Conservation (phyloP, 2,329 filamentous ascomycete genomes). For the Plectosphaerella sp. region DNA sequence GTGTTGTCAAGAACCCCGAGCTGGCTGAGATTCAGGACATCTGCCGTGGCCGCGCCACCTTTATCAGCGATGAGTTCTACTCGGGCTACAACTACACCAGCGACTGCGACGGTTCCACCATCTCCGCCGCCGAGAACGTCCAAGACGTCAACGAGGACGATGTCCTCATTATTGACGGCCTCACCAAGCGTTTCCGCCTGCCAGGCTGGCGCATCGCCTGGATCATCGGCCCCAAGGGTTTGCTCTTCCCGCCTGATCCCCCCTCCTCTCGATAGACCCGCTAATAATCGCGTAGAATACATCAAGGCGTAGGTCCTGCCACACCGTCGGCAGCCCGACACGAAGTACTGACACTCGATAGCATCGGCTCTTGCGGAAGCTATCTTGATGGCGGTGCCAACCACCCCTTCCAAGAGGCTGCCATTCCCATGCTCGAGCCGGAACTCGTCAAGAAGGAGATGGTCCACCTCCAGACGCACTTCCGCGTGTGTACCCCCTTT, state of each 20-base stretch:
- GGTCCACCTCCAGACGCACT: conserved; percentile 83
- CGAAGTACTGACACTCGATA: conserved; percentile 14
- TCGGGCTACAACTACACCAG: conserved; percentile 93
- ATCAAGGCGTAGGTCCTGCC: conserved; percentile 63
- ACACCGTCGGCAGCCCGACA: not conserved
- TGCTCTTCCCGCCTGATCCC: conserved; percentile 8
- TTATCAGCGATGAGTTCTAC: conserved; percentile 98
- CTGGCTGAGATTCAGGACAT: conserved; percentile 89
- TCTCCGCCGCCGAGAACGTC: conserved; percentile 85
- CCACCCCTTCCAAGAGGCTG: conserved; percentile 92
- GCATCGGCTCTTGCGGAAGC: conserved; percentile 82
- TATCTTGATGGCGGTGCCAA: conserved; percentile 95
- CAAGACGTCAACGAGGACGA: conserved; percentile 86
- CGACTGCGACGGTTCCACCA: conserved; percentile 83
- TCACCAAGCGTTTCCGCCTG: conserved; percentile 94
- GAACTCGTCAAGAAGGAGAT: conserved; percentile 77
- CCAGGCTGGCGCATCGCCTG: conserved; percentile 96
- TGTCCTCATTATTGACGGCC: conserved; percentile 89
- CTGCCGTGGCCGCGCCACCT: conserved; percentile 81
- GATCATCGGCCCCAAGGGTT: conserved; percentile 83
- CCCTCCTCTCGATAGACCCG: not conserved
- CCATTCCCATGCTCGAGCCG: conserved; percentile 89
- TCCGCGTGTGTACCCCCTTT: conserved; percentile 49
- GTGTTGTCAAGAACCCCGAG: conserved; percentile 80
- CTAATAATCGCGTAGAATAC: conserved; percentile 57